Conservation (phyloP, 176 grass and related monocot species). For the Aegilops bicornis region DNA sequence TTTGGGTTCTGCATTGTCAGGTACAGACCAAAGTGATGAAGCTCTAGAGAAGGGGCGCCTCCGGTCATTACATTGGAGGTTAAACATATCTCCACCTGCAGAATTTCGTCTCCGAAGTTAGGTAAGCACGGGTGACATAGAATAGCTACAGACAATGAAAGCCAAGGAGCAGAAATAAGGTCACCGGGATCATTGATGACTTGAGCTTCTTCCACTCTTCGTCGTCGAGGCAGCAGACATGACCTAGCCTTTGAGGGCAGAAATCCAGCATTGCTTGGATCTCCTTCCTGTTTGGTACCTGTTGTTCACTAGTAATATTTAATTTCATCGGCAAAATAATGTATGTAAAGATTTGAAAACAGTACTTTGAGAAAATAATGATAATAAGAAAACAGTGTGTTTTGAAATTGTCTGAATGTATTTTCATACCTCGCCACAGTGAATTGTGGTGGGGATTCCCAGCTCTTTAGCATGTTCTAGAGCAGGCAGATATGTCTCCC, state of each 20-base stretch:
- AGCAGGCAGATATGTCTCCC: slow-evolving; percentile 87
- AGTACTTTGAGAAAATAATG: neutral
- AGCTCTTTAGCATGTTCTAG: slow-evolving; percentile 76
- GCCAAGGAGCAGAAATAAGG: neutral
- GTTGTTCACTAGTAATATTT: slow-evolving; percentile 47
- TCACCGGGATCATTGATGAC: slow-evolving; percentile 64
- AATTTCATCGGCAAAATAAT: slow-evolving; percentile 34
- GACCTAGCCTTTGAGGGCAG: slow-evolving; percentile 75
- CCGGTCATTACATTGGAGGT: too few relatives aligned
- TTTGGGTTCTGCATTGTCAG: too few relatives aligned
- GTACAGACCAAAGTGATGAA: too few relatives aligned
- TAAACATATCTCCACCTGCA: too few relatives aligned
- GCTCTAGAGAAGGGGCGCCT: too few relatives aligned
- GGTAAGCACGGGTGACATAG: neutral
- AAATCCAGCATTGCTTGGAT: slow-evolving; percentile 76
- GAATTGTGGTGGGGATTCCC: slow-evolving; percentile 79
- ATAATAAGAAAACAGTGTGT: slow-evolving; percentile 10
- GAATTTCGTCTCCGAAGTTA: neutral
- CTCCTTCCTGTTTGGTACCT: slow-evolving; percentile 82
- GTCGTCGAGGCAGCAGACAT: slow-evolving; percentile 80
- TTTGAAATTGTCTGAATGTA: neutral
- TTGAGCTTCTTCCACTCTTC: slow-evolving; percentile 83
- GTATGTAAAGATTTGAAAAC: slow-evolving; percentile 20
- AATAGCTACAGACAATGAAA: slow-evolving; percentile 12
- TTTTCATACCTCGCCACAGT: slow-evolving; percentile 81